Evolutionary conservation across 202 grass and related monocot species (phyloP).

Genomic region (Cymbopogon flexuosus): DNA sequence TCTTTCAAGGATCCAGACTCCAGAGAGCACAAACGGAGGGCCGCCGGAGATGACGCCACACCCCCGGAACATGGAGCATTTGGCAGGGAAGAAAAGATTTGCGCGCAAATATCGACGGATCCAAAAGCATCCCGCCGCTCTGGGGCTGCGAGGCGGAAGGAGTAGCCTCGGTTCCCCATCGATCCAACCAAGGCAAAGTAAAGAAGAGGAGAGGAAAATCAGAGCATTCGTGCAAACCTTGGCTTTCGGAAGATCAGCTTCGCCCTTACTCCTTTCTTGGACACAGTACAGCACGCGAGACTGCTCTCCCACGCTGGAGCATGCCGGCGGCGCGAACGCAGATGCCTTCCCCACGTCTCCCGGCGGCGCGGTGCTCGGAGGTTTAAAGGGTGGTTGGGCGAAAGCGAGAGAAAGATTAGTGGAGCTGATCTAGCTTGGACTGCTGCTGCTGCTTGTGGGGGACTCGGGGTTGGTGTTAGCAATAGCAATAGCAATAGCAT

Average conservation of each 20-base stretch:
- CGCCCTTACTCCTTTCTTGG: background rate
- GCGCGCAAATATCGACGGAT: constrained; percentile 13
- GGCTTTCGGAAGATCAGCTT: background rate
- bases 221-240: constrained; percentile 3
- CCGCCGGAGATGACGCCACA: background rate
- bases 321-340: constrained; percentile 8
- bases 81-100: constrained; percentile 20
- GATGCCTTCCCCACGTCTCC: background rate
- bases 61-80: background rate
- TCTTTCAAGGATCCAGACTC: background rate
- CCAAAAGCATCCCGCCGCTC: background rate
- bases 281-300: constrained; percentile 11
- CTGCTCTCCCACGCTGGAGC: background rate
- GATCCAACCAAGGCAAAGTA: background rate
- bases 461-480: background rate
- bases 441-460: background rate
- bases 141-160: too few species aligned
- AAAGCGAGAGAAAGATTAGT: constrained; percentile 6
- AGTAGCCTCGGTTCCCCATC: too few species aligned
- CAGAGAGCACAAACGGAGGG: background rate
- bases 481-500: too few species aligned
- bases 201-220: background rate
- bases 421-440: constrained; percentile 26
- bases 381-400: constrained; percentile 4
- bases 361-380: background rate